These are phyloP conservation scores for Suillus weaverae DNA, from an alignment of 768 basidiomycete species.

Conservation along the genomic window DNA sequence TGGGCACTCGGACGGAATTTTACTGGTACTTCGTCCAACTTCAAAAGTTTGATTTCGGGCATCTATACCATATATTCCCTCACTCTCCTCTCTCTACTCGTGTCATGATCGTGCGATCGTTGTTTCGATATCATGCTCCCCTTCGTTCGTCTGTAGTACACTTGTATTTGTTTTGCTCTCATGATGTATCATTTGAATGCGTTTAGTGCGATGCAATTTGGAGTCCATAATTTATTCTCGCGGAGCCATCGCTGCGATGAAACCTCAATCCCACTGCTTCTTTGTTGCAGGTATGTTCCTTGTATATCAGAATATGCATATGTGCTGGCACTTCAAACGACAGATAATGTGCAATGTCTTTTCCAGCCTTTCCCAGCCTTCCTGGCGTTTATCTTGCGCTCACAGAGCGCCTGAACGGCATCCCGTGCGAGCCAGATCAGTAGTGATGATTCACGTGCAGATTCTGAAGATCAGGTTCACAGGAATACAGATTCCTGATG, in stretches of 20 bases:
- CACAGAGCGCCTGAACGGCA: neutral
- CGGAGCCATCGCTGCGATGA: neutral
- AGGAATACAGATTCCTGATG: neutral
- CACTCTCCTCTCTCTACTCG: neutral
- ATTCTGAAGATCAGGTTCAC: slow-evolving; percentile 3
- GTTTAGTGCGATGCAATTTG: neutral
- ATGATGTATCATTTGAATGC: neutral
- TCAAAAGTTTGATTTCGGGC: slow-evolving; percentile 13
- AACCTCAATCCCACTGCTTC: neutral
- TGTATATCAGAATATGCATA: neutral
- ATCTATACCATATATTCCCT: neutral
- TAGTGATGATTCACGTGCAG: neutral
- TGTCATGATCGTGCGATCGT: neutral
- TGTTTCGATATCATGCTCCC: neutral
- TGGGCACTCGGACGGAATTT: slow-evolving; percentile 81
- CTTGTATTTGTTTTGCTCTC: neutral
- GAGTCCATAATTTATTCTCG: neutral
- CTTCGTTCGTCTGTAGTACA: neutral
- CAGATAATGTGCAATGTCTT: neutral
- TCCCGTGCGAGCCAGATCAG: neutral
- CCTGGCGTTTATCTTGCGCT: neutral
- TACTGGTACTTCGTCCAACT: slow-evolving; percentile 70
- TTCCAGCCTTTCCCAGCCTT: neutral
- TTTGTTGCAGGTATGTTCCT: neutral
- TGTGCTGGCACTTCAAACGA: neutral